A percentile compares a stretch with the other conserved stretches of the same genome.
Conservation (phyloP, 225 moss, liverwort and hornwort genomes). For the Bryum argenteum region DNA sequence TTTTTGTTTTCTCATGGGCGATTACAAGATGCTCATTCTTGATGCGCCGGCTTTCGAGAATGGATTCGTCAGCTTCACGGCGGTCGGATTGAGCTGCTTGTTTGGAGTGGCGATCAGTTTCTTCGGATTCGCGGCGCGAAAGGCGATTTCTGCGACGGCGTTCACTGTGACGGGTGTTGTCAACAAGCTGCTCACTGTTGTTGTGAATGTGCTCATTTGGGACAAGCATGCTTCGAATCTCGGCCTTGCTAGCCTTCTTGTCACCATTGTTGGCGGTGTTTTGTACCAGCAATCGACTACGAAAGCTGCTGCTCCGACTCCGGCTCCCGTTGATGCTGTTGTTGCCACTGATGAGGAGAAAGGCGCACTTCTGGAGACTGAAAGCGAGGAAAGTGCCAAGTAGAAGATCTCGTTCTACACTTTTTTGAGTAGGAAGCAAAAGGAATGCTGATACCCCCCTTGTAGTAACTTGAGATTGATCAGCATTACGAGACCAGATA, state of each 20-base stretch:
- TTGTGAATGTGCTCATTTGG: slow-evolving; percentile 55
- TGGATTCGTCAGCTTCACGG: slow-evolving; percentile 15
- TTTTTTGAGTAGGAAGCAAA: too few relatives aligned
- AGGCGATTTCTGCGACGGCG: slow-evolving; percentile 51
- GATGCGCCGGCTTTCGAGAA: slow-evolving; percentile 23
- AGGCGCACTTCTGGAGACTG: slow-evolving; percentile 16
- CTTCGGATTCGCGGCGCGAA: slow-evolving; percentile 54
- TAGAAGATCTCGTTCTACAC: too few relatives aligned
- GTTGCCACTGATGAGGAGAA: slow-evolving; percentile 21
- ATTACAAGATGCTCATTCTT: slow-evolving; percentile 27
- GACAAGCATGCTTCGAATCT: slow-evolving; percentile 52
- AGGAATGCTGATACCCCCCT: too few relatives aligned
- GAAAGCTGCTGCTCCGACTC: neutral
- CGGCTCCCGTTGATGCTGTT: neutral
- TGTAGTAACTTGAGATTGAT: too few relatives aligned
- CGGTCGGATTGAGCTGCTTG: slow-evolving; percentile 45
- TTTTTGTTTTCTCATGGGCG: slow-evolving; percentile 42
- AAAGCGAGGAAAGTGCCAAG: neutral
- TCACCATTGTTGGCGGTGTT: slow-evolving; percentile 48
- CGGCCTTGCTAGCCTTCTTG: slow-evolving; percentile 37
- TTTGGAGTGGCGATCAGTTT: slow-evolving; percentile 54
- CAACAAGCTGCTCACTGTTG: slow-evolving; percentile 55
- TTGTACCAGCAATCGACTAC: slow-evolving; percentile 53
- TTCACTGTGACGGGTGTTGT: slow-evolving; percentile 58
- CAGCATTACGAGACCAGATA: neutral